Base-by-base conservation (phyloP, 306 rosid species). In the Lupinus albus region DNA sequence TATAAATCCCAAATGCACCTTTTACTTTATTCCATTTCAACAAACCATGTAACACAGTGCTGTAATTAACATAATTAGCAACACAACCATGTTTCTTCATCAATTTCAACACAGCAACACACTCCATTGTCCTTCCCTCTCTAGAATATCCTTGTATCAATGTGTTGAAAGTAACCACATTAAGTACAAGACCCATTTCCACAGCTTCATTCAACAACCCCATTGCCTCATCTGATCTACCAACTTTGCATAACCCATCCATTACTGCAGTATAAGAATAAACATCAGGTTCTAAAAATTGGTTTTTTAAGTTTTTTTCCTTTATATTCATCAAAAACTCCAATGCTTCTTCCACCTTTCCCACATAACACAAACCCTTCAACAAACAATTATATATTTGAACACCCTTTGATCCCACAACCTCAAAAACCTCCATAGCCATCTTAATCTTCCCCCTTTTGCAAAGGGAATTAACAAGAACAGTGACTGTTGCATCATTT, bases 241-340 rank as follows among this genome's bases (percentile, higher is more conserved):
- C 96, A 41, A 92, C 91, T 81, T 87, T 86, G 61, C 98, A 87
- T 35, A 87, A 81, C 0, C 96, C 96, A 86, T 86, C 86, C 93
- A 89, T 87, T 50, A 89, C 80, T 67, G 78, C 82, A 13, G 80
- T 89, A 49, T 78, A 92, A 0, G 96, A 79, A 72, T 79, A 92
- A 49, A 87, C 67, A 60, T 89, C 95, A 39, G 85, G 88, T 63
- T 82, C 78, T 39, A 78, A 17, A 33, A 71, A 5, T 2, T 28
- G 50, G 4, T 12, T 5, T 25, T 6, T 33, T n/a, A n/a, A n/a
- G 6, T 6, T 6, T 8, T 15, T 30, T 53, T 72, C 68, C 76
- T 86, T 83, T 71, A 89, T 83, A 6, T 51, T 44, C 64, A 33
- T 64, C 77, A 87, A 66, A 81, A 89, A 78, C n/a, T 89, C 96